phyloP scores from a whole-genome alignment of 768 basidiomycete species.

The Lactifluus rugatus region DNA sequence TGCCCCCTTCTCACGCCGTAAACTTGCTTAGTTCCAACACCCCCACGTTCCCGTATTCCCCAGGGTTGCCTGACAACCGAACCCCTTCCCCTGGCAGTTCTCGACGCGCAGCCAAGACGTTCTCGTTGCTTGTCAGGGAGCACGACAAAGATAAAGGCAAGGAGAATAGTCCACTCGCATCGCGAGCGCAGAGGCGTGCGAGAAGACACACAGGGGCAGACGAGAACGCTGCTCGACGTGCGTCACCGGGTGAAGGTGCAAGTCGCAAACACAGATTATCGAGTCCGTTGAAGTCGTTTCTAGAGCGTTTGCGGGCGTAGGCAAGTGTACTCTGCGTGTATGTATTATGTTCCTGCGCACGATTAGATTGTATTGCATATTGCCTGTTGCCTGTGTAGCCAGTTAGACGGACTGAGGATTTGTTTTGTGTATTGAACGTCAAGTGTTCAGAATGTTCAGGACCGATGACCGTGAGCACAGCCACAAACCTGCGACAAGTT shows the following conservation, averaged over 20 bases:
- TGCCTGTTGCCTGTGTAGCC: not conserved
- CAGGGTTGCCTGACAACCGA: not conserved
- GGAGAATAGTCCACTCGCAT: slow-evolving; percentile 15
- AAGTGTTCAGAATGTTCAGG: not conserved
- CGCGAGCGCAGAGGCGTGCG: not conserved
- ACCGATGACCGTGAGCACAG: not conserved
- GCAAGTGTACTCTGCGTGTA: not conserved
- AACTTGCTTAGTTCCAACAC: not conserved
- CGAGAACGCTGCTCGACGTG: slow-evolving; percentile 17
- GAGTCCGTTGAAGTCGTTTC: slow-evolving; percentile 18
- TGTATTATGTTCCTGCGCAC: not conserved
- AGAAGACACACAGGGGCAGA: slow-evolving; percentile 6
- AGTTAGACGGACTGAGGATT: not conserved
- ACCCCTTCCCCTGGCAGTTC: not conserved
- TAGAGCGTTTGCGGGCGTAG: slow-evolving; percentile 14
- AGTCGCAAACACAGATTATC: slow-evolving; percentile 12
- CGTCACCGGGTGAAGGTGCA: not conserved
- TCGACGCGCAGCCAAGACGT: slow-evolving; percentile 6
- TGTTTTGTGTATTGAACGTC: not conserved
- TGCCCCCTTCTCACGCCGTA: not conserved
- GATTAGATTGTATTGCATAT: not conserved
- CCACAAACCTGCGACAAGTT: not conserved
- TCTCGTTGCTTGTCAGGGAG: slow-evolving; percentile 12
- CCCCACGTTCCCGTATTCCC: not conserved
- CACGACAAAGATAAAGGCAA: slow-evolving; percentile 7